Percentiles rank a stretch among this genome's conserved stretches.
Evolutionary conservation across 495 filamentous ascomycete species (phyloP).

Genomic region (Tuber brumale): DNA sequence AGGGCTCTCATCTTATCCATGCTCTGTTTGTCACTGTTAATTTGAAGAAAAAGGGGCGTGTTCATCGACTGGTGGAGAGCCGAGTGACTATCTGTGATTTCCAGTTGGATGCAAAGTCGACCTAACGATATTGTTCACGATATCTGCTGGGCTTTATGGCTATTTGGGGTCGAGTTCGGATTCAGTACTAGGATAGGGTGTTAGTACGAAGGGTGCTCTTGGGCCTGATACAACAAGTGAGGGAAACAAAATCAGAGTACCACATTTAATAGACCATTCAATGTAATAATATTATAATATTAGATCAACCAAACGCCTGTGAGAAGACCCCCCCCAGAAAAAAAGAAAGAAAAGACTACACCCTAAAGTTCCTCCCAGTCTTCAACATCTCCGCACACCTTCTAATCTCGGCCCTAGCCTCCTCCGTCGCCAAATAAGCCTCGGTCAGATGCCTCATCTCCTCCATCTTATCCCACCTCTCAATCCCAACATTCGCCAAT

Average conservation of each 20-base stretch:
- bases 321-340: neutral
- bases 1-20: neutral
- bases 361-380: neutral
- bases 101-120: neutral
- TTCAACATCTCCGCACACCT: slow-evolving; percentile 23
- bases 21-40: neutral
- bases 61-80: neutral
- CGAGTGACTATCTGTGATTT: neutral
- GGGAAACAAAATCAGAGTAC: neutral
- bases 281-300: no score
- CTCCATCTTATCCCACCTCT: slow-evolving; percentile 27
- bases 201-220: no score
- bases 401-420: slow-evolving; percentile 6
- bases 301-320: neutral
- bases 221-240: no score
- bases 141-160: neutral
- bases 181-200: neutral
- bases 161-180: neutral
- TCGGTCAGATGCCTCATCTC: slow-evolving; percentile 23
- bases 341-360: neutral
- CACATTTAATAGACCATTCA: no score
- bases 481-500: slow-evolving; percentile 29
- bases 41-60: neutral
- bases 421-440: slow-evolving; percentile 11
- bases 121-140: neutral